Percentiles rank a stretch among this genome's conserved stretches.
Evolutionary conservation across 2,329 filamentous ascomycete genomes (phyloP).

Genomic region (Fusarium torulosum): DNA sequence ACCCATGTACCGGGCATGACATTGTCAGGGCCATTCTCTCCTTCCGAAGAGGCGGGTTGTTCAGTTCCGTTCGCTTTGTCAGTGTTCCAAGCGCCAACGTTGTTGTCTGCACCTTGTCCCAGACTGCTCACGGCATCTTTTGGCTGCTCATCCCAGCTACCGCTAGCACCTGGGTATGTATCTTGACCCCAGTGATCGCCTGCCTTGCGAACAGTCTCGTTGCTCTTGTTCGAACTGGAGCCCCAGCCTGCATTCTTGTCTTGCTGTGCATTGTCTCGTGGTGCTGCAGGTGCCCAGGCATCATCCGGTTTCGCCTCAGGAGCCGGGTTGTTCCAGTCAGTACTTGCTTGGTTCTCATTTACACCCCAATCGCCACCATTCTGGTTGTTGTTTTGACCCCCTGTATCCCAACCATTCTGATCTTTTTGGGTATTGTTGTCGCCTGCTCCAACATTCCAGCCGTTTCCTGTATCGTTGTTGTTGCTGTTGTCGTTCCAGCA

Average conservation of each 20-base stretch:
- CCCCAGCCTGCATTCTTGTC: conserved; percentile 15
- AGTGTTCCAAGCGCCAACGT: conserved; percentile 30
- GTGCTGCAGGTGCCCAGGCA: conserved; percentile 2
- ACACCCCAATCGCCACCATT: conserved; percentile 7
- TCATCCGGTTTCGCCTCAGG: conserved; percentile 2
- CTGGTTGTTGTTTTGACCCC: conserved; percentile 13
- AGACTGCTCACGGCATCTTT: conserved; percentile 20
- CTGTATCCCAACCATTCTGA: conserved; percentile 5
- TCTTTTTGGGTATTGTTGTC: conserved; percentile 17
- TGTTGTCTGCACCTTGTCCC: conserved; percentile 33
- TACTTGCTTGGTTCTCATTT: conserved; percentile 13
- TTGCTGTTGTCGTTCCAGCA: conserved; percentile 30
- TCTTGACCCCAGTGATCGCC: conserved; percentile 43
- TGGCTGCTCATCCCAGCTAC: conserved; percentile 10
- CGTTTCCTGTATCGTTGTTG: conserved; percentile 11
- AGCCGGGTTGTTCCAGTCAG: conserved; percentile 15
- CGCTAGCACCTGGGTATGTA: conserved; percentile 22
- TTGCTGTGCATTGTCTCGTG: conserved; percentile 15
- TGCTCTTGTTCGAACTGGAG: conserved; percentile 36
- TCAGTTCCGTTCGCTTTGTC: conserved; percentile 6
- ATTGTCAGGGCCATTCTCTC: conserved; percentile 34
- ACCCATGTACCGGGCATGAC: conserved; percentile 53
- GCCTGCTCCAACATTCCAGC: conserved; percentile 31
- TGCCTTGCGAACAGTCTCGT: conserved; percentile 26
- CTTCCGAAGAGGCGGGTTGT: conserved; percentile 8